Evolutionary conservation across 1,284 basidiomycete genomes (phyloP), one percentile per base, ranked within the genome.

Genomic region (Mycena citricolor): DNA sequence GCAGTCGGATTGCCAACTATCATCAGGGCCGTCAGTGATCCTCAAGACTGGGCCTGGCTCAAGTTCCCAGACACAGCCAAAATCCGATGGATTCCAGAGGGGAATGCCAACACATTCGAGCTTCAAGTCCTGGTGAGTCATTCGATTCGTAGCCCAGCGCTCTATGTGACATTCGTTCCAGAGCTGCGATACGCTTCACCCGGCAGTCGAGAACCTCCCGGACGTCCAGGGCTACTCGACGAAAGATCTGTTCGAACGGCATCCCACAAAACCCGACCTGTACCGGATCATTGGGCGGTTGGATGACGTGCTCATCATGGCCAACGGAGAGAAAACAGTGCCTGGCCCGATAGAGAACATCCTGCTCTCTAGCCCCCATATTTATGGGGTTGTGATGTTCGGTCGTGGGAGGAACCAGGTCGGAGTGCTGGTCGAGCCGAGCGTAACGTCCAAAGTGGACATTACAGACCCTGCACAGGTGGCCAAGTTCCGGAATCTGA

Each of bases 361-460:
- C n/a, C 52, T 71, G 8, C 52, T 54, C 39, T 61, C 60, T 32
- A 63, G 57, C 42, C 61, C 61, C 8, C 49, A 62, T 21, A 57
- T 76, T 5, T 42, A 55, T 10, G 65, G 61, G 0, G 61, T 58
- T 5, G 43, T 70, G 24, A 60, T 76, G 53, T 76, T 74, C 17
- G 73, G 74, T 20, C 58, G 65, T 1, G 66, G 58, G 21, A 65
- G 61, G 8, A 60, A 65, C 19, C 67, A 70, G 45, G 58, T 65
- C 11, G 73, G 74, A 2, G 47, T 72, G 23, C 59, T 75, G 37
- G 48, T 76, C 38, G 69, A 75, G 38, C 70, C 66, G 3, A 51
- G 45, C 3, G 29, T 45, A 0, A 58, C 40, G 13, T 26, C 57
- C 14, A 34, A 37, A 0, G 39, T 73, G 20, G 60, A 72, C 38